Conservation (phyloP, 495 filamentous ascomycete genomes). For the Penicillium tannophilum region DNA sequence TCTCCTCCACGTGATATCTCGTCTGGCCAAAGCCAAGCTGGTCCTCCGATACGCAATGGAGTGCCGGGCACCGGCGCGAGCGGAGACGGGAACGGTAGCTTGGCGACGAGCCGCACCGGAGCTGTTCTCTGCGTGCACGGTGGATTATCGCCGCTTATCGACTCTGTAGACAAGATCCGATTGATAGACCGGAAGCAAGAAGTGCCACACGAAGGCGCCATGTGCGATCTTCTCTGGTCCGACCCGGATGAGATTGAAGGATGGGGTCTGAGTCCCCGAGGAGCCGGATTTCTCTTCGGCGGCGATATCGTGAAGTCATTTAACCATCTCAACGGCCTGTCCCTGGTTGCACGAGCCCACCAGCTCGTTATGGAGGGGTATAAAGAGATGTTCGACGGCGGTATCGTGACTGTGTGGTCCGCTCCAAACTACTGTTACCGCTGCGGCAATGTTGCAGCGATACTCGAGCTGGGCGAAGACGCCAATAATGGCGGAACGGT, state of each 20-base stretch:
- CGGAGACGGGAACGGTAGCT: slow-evolving; percentile 62
- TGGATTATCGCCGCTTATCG: slow-evolving; percentile 86
- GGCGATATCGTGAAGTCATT: slow-evolving; percentile 95
- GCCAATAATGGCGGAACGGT: slow-evolving; percentile 72
- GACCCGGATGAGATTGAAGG: slow-evolving; percentile 98
- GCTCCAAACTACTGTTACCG: slow-evolving; percentile 99
- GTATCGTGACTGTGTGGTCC: slow-evolving; percentile 95
- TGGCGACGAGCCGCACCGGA: slow-evolving; percentile 60
- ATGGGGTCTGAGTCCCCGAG: slow-evolving; percentile 93
- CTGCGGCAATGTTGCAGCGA: slow-evolving; percentile 95
- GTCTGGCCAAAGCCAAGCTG: slow-evolving; percentile 36
- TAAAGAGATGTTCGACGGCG: slow-evolving; percentile 97
- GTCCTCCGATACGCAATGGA: slow-evolving; percentile 55
- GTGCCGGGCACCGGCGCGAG: slow-evolving; percentile 79
- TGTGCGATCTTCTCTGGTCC: slow-evolving; percentile 98
- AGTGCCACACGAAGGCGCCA: slow-evolving; percentile 96
- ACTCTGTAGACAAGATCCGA: slow-evolving; percentile 94
- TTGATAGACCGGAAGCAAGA: slow-evolving; percentile 96
- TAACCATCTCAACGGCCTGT: slow-evolving; percentile 90
- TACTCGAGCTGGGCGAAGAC: slow-evolving; percentile 91
- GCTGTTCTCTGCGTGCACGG: slow-evolving; percentile 96
- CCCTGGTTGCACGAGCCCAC: slow-evolving; percentile 89
- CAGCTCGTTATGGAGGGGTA: slow-evolving; percentile 99
- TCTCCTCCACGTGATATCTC: slow-evolving; percentile 52
- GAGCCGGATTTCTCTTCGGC: slow-evolving; percentile 95